Evolutionary conservation across 78 protist species (phyloP).

Genomic region (Dictyostelium brefeldianum): DNA sequence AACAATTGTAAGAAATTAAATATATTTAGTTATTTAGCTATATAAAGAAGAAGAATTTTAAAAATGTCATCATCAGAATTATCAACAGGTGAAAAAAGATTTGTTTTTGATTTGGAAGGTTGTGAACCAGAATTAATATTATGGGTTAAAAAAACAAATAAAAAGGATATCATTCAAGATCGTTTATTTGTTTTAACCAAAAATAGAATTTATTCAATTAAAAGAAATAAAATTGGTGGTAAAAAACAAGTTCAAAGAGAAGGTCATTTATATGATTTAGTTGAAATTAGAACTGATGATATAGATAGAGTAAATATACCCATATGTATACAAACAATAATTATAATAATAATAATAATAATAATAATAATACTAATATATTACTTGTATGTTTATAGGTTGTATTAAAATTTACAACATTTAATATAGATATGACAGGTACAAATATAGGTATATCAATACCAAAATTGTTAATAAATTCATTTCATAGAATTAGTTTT

Average conservation of each 20-base stretch:
- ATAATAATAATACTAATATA: no score
- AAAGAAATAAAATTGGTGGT: constrained; percentile 62
- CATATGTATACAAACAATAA: background rate
- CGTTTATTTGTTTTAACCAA: constrained; percentile 73
- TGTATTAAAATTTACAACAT: constrained; percentile 45
- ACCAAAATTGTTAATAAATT: constrained; percentile 64
- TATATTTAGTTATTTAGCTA: no score
- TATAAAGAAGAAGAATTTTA: background rate
- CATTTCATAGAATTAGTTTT: constrained; percentile 76
- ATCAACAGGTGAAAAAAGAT: constrained; percentile 67
- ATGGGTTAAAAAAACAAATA: constrained; percentile 78
- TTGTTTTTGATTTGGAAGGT: constrained; percentile 69
- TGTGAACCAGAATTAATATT: constrained; percentile 66
- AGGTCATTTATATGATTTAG: constrained; percentile 71
- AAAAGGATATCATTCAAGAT: constrained; percentile 73
- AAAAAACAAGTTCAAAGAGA: constrained; percentile 65
- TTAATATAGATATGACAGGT: constrained; percentile 65
- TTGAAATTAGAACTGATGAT: constrained; percentile 75
- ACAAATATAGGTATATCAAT: constrained; percentile 43
- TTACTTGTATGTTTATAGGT: background rate
- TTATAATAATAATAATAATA: no score
- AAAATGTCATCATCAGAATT: constrained; percentile 44
- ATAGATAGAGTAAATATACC: constrained; percentile 39
- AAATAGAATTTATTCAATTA: constrained; percentile 67
- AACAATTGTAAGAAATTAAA: no score